phyloP scores from a whole-genome alignment of 495 filamentous ascomycete species.

The Cladorrhinum samala region DNA sequence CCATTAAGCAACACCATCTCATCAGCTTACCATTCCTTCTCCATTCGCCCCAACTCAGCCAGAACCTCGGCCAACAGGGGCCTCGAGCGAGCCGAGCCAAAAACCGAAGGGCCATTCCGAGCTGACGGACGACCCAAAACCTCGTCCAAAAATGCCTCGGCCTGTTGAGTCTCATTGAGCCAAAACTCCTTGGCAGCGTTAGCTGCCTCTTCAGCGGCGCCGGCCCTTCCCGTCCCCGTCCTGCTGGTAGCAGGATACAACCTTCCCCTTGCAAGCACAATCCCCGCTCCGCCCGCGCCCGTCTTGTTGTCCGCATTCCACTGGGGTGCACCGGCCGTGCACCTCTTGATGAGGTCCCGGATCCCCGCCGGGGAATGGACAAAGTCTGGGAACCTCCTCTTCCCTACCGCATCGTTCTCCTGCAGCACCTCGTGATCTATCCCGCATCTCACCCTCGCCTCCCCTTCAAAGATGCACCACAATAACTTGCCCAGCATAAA shows the following conservation, averaged over 20 bases:
- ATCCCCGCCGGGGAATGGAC: conserved; percentile 12
- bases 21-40: too few species aligned
- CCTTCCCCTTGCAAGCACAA: conserved; percentile 9
- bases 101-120: not conserved
- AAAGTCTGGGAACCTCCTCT: conserved; percentile 22
- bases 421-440: conserved; percentile 22
- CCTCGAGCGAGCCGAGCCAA: not conserved
- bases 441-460: conserved; percentile 18
- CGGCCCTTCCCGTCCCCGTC: not conserved
- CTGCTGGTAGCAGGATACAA: conserved; percentile 6
- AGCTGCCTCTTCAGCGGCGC: not conserved
- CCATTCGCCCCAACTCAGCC: not conserved
- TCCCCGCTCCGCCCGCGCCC: not conserved
- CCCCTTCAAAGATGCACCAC: conserved; percentile 33
- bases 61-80: not conserved
- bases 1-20: too few species aligned
- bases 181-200: not conserved
- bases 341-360: conserved; percentile 16
- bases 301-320: conserved; percentile 9
- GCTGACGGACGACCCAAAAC: not conserved
- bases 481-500: conserved; percentile 35
- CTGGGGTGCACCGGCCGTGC: conserved; percentile 23
- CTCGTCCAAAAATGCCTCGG: not conserved
- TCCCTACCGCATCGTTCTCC: conserved; percentile 3
- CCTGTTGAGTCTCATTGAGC: not conserved